phyloP scores from a whole-genome alignment of 495 filamentous ascomycete species.

The Aeminium ludgeri region DNA sequence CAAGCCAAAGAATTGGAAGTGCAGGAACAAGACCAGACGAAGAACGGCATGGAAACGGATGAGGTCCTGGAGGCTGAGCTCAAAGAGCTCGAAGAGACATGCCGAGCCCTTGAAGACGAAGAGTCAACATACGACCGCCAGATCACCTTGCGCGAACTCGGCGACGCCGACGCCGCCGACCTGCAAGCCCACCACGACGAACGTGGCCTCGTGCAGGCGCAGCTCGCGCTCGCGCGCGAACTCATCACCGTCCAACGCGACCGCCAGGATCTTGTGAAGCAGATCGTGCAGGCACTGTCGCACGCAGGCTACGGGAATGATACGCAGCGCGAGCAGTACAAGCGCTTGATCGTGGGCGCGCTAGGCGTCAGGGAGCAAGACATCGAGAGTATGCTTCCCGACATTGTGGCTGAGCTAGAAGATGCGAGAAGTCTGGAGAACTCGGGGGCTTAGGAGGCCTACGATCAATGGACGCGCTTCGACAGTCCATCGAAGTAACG shows the following conservation, averaged over 20 bases:
- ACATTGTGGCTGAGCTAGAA: slow-evolving; percentile 36
- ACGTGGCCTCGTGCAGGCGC: slow-evolving; percentile 11
- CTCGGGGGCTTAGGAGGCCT: slow-evolving; percentile 6
- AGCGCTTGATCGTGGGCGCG: slow-evolving; percentile 26
- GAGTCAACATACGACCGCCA: slow-evolving; percentile 6
- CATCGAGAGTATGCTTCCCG: slow-evolving; percentile 26
- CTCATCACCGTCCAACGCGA: slow-evolving; percentile 17
- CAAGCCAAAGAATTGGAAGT: slow-evolving; percentile 35
- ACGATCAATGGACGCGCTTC: not conserved
- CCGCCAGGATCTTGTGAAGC: slow-evolving; percentile 17
- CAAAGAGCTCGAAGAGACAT: slow-evolving; percentile 39
- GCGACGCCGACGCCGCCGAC: not conserved
- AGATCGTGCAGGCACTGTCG: slow-evolving; percentile 20
- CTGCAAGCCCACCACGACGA: not conserved
- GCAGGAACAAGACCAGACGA: slow-evolving; percentile 27
- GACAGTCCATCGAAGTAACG: no score
- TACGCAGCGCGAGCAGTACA: slow-evolving; percentile 21
- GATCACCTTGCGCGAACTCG: not conserved
- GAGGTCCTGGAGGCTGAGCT: slow-evolving; percentile 41
- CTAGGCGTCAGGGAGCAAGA: slow-evolving; percentile 25
- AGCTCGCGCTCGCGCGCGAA: slow-evolving; percentile 15
- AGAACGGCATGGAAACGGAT: slow-evolving; percentile 35
- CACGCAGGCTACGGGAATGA: slow-evolving; percentile 19
- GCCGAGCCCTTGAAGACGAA: slow-evolving; percentile 61
- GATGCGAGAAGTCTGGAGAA: slow-evolving; percentile 19